Evolutionary conservation across 768 basidiomycete genomes (phyloP), one percentile per base, ranked within the genome.

Genomic region (Postia placenta): DNA sequence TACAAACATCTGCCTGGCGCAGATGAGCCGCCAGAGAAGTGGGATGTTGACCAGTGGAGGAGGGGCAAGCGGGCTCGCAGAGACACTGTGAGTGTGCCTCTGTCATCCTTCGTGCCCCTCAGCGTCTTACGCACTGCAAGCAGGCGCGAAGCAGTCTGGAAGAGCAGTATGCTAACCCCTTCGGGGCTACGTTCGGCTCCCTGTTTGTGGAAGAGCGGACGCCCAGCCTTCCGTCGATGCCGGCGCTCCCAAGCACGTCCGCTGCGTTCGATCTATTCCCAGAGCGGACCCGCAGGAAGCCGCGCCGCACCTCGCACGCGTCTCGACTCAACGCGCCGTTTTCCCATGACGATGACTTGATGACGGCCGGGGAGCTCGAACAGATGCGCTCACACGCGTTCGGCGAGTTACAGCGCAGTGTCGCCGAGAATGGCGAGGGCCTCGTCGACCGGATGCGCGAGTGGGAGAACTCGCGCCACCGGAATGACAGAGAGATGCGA

Each of bases 381-480:
- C 73, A 69, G 36, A 67, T 85, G 42, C 78, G 79, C 49, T 79
- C 83, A 0, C 71, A 70, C 48, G 85, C 86, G 4, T 85, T 85
- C 51, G 73, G 74, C 64, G 82, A 85, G 54, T 74, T 88, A 33
- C 79, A 73, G 38, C 71, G 74, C 57, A 84, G 77, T 53, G 72
- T 87, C 19, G 71, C 72, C 24, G 78, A 85, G 55, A 79, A 70
- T 53, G 83, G 81, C 17, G 84, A 87, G 56, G 78, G 80, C 5
- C 73, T 87, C 42, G 74, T 88, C 11, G 75, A 71, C 48, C 80
- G 81, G 45, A 87, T 88, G 85, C 81, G 81, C 48, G 80, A 85
- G 54, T 83, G 80, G 60, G 85, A 87, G 62, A 65, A 71, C 42
- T 70, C 50, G 5, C 20, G 33, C 24, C 24, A 11, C 50, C 17